A percentile compares a stretch with the other conserved stretches of the same genome.
Conservation (phyloP, 495 filamentous ascomycete genomes). For the Xylaria nigripes region DNA sequence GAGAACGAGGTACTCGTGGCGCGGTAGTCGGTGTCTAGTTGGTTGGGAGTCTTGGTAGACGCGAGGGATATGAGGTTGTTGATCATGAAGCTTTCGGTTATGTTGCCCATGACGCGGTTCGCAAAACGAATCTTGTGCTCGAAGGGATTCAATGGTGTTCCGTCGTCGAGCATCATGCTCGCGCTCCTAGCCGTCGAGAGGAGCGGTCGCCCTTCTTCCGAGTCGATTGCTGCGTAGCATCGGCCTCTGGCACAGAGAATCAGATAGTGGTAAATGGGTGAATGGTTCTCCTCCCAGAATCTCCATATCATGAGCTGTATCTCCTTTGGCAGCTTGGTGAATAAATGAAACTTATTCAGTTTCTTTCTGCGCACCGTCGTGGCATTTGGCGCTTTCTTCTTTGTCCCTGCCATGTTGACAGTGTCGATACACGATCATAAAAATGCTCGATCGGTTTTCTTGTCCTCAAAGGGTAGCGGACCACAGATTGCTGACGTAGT, state of each 20-base stretch:
- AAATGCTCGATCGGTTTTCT: too few relatives aligned
- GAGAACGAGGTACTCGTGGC: too few relatives aligned
- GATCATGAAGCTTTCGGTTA: too few relatives aligned
- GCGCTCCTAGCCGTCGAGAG: background rate
- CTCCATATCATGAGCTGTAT: constrained; percentile 22
- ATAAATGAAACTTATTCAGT: constrained; percentile 1
- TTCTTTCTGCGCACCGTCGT: background rate
- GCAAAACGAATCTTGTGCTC: background rate
- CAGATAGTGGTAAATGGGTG: background rate
- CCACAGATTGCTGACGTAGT: too few relatives aligned
- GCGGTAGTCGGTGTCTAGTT: too few relatives aligned
- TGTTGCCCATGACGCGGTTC: background rate
- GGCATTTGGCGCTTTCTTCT: too few relatives aligned
- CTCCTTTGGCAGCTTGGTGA: constrained; percentile 29
- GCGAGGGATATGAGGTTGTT: too few relatives aligned
- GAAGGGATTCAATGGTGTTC: background rate
- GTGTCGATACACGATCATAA: too few relatives aligned
- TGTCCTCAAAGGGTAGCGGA: too few relatives aligned
- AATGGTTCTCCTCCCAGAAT: background rate
- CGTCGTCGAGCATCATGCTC: background rate
- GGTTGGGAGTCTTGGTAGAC: too few relatives aligned
- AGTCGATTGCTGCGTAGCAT: background rate
- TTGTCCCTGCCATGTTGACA: too few relatives aligned
- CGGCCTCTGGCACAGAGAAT: background rate
- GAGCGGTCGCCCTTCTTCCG: background rate